Evolutionary conservation across 1,284 basidiomycete genomes (phyloP).

Genomic region (Phylloporus sp.): DNA sequence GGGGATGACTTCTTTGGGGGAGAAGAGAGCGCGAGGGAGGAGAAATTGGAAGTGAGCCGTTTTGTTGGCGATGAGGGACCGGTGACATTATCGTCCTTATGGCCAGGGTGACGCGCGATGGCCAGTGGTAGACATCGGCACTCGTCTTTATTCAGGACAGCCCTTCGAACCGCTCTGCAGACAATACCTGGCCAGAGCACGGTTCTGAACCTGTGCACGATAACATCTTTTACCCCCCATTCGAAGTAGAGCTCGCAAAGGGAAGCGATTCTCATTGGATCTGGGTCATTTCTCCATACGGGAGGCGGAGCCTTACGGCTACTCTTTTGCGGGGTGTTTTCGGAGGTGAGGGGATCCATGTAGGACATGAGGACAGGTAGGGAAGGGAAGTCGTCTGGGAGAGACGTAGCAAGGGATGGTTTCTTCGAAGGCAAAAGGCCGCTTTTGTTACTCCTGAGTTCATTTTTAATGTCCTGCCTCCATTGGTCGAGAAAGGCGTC

Average conservation of each 20-base stretch:
- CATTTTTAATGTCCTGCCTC: conserved; percentile 65
- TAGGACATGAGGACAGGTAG: conserved; percentile 76
- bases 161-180: conserved; percentile 65
- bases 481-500: conserved; percentile 61
- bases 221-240: conserved; percentile 82
- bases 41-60: conserved; percentile 19
- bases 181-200: conserved; percentile 75
- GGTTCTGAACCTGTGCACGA: conserved; percentile 78
- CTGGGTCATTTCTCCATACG: conserved; percentile 66
- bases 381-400: conserved; percentile 68
- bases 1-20: conserved; percentile 16
- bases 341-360: conserved; percentile 73
- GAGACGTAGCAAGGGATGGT: conserved; percentile 58
- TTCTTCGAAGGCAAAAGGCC: conserved; percentile 65
- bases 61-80: conserved; percentile 24
- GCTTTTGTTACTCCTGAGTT: conserved; percentile 72
- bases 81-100: not conserved
- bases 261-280: conserved; percentile 72
- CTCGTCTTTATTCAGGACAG: conserved; percentile 42
- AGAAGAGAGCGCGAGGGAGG: conserved; percentile 22
- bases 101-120: conserved; percentile 42
- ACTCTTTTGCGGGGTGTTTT: conserved; percentile 50
- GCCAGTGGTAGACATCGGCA: not conserved
- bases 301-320: conserved; percentile 37
- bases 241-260: conserved; percentile 88